These are phyloP conservation scores for Jamesozyma gamospora DNA, from an alignment of 805 yeast species.

Conservation along the genomic window DNA sequence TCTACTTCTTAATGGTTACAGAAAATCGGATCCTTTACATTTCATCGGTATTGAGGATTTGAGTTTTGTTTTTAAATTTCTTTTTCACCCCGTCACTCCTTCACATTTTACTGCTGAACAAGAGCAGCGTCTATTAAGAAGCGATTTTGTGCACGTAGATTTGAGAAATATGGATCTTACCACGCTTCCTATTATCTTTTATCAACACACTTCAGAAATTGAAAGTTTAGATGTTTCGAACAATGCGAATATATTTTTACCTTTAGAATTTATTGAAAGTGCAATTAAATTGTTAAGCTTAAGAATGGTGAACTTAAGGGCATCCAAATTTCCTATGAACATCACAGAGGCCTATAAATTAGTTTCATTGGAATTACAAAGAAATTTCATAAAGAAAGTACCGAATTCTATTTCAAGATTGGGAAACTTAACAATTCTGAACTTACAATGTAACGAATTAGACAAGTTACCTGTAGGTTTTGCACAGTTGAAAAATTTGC, in stretches of 20 bases:
- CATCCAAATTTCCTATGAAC: constrained; percentile 63
- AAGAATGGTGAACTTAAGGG: constrained; percentile 62
- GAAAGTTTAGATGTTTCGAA: constrained; percentile 73
- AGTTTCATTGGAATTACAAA: constrained; percentile 60
- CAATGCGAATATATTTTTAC: constrained; percentile 77
- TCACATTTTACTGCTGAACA: constrained; percentile 57
- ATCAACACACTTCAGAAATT: constrained; percentile 71
- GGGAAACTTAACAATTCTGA: constrained; percentile 45
- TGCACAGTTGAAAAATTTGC: constrained; percentile 43
- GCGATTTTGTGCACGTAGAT: constrained; percentile 63
- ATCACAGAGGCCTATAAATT: constrained; percentile 61
- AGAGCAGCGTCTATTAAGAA: constrained; percentile 47
- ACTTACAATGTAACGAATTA: constrained; percentile 68
- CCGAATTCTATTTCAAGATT: constrained; percentile 49
- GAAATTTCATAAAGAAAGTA: constrained; percentile 60
- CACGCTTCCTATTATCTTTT: constrained; percentile 75
- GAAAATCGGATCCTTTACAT: constrained; percentile 63
- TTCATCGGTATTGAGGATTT: constrained; percentile 78
- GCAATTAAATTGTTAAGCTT: constrained; percentile 62
- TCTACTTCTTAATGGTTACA: constrained; percentile 66
- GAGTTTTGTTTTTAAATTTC: constrained; percentile 72
- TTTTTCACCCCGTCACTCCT: constrained; percentile 52
- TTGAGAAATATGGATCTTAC: constrained; percentile 64
- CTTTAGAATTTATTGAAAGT: constrained; percentile 74
- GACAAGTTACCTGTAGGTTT: constrained; percentile 52